Evolutionary conservation across 768 basidiomycete species (phyloP).

Genomic region (Hericium alpestre): DNA sequence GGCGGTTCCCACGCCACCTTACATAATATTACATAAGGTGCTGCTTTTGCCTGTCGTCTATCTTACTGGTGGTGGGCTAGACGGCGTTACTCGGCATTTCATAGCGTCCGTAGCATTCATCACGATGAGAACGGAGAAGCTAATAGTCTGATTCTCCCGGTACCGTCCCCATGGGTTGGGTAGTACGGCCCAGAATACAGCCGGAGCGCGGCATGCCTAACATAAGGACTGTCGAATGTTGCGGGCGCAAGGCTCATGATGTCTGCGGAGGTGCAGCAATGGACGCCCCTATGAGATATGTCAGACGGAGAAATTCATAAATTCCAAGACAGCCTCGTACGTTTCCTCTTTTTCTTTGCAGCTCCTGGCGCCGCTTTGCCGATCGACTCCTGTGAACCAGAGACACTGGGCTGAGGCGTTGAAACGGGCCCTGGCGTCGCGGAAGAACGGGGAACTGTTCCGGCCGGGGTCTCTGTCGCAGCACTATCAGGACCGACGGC

Average conservation of each 20-base stretch:
- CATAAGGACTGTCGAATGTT: too few relatives aligned
- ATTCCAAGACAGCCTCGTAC: constrained; percentile 27
- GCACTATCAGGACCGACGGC: constrained; percentile 20
- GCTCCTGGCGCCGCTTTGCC: constrained; percentile 39
- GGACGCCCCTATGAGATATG: not conserved
- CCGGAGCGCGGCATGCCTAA: too few relatives aligned
- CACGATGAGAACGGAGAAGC: too few relatives aligned
- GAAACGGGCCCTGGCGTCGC: constrained; percentile 23
- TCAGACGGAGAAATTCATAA: not conserved
- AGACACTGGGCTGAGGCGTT: constrained; percentile 17
- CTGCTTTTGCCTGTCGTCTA: too few relatives aligned
- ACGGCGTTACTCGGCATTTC: too few relatives aligned
- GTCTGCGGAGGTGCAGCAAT: not conserved
- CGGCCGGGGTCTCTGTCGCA: constrained; percentile 19
- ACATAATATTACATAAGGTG: too few relatives aligned
- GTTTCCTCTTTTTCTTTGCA: constrained; percentile 70
- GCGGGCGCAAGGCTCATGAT: not conserved
- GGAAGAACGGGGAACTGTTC: constrained; percentile 21
- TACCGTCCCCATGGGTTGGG: too few relatives aligned
- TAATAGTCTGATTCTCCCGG: too few relatives aligned
- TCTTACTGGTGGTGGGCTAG: too few relatives aligned
- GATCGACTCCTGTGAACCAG: constrained; percentile 36
- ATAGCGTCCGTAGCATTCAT: too few relatives aligned
- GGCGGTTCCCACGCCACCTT: too few relatives aligned
- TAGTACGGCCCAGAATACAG: too few relatives aligned